A percentile compares a stretch with the other conserved stretches of the same genome.
phyloP scores from a whole-genome alignment of 2,329 filamentous ascomycete species.

The Bipolaris cookei region DNA sequence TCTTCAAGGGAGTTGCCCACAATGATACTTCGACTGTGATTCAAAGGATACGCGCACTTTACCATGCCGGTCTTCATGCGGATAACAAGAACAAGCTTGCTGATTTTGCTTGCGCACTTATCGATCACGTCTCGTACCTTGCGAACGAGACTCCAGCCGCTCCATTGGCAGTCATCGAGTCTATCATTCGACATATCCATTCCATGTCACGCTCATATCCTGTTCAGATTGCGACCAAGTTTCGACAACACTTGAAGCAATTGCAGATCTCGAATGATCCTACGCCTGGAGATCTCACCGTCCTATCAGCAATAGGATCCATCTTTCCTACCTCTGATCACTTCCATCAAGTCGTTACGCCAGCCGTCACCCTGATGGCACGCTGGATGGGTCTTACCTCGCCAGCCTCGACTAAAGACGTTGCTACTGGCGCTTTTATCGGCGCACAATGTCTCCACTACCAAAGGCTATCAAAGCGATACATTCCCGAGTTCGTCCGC shows the following conservation, averaged over 20 bases:
- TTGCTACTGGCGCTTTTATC: slow-evolving; percentile 78
- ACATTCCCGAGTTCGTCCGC: slow-evolving; percentile 85
- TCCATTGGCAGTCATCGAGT: slow-evolving; percentile 75
- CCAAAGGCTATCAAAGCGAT: slow-evolving; percentile 81
- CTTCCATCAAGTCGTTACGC: slow-evolving; percentile 94
- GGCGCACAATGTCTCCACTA: slow-evolving; percentile 81
- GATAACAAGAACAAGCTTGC: slow-evolving; percentile 84
- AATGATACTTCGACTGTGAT: slow-evolving; percentile 77
- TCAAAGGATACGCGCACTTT: slow-evolving; percentile 87
- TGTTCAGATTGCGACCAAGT: slow-evolving; percentile 75
- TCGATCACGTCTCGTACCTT: slow-evolving; percentile 70
- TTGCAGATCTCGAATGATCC: slow-evolving; percentile 62
- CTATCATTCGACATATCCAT: slow-evolving; percentile 85
- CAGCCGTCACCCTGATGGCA: slow-evolving; percentile 82
- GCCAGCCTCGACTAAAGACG: slow-evolving; percentile 68
- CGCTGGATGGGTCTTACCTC: slow-evolving; percentile 82
- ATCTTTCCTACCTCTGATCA: slow-evolving; percentile 97
- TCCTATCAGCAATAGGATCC: slow-evolving; percentile 82
- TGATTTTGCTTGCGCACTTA: slow-evolving; percentile 69
- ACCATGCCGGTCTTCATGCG: slow-evolving; percentile 84
- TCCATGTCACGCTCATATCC: slow-evolving; percentile 88
- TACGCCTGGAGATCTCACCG: slow-evolving; percentile 73
- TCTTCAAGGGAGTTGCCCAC: slow-evolving; percentile 66
- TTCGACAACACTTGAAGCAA: slow-evolving; percentile 72
- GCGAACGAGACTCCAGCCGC: slow-evolving; percentile 59